Conservation (phyloP, 805 yeast genomes). For the Sugiyamaella mastotermitis region DNA sequence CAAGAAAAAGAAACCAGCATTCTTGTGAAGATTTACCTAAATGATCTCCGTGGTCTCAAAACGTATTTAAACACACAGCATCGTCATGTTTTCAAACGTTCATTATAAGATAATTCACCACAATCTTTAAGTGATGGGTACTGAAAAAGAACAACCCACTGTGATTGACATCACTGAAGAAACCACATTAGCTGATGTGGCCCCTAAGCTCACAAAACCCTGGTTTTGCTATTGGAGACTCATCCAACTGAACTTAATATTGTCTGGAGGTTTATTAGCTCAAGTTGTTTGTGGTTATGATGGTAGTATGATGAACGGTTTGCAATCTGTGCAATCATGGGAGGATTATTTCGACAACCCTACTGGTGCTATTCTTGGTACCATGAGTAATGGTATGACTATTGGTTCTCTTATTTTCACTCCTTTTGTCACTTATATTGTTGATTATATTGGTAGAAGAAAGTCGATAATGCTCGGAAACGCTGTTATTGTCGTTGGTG, state of each 20-base stretch:
- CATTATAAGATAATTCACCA: too few relatives aligned
- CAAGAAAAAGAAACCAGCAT: too few relatives aligned
- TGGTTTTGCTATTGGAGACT: slow-evolving; percentile 12
- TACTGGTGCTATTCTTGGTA: slow-evolving; percentile 12
- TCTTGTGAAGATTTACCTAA: too few relatives aligned
- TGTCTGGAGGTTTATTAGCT: slow-evolving; percentile 8
- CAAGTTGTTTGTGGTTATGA: slow-evolving; percentile 16
- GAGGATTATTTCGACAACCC: slow-evolving; percentile 12
- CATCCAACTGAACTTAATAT: slow-evolving; percentile 5
- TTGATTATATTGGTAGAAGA: slow-evolving; percentile 61
- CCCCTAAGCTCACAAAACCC: slow-evolving; percentile 7
- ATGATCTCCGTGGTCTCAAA: too few relatives aligned
- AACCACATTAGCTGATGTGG: slow-evolving; percentile 4
- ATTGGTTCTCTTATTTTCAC: slow-evolving; percentile 68
- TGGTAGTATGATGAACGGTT: slow-evolving; percentile 17
- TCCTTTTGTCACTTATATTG: slow-evolving; percentile 49
- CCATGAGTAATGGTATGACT: slow-evolving; percentile 25
- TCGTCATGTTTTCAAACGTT: too few relatives aligned
- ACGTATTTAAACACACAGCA: too few relatives aligned
- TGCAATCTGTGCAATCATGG: slow-evolving; percentile 22
- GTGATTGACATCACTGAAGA: too few relatives aligned
- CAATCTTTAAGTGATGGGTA: too few relatives aligned
- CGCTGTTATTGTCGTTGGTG: slow-evolving; percentile 50
- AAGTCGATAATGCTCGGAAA: slow-evolving; percentile 48
- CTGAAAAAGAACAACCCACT: too few relatives aligned